Percentiles rank a stretch among this genome's conserved stretches.
phyloP scores from a whole-genome alignment of 441 rosid genomes.

The Adansonia grandidieri region DNA sequence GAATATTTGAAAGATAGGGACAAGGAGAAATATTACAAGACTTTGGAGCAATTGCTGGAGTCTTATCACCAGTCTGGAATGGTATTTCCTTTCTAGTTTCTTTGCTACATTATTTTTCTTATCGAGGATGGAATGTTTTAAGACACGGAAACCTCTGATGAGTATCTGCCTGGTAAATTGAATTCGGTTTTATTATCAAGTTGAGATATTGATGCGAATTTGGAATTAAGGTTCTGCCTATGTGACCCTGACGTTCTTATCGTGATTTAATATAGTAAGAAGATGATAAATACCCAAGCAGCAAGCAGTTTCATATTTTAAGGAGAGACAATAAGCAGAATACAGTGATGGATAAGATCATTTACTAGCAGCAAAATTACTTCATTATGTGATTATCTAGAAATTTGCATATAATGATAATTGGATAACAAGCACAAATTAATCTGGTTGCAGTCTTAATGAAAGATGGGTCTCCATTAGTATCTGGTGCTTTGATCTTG shows the following conservation, averaged over 20 bases:
- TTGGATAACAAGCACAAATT: not conserved
- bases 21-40: slow-evolving; percentile 63
- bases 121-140: not conserved
- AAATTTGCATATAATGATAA: slow-evolving; percentile 3
- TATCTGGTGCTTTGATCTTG: not conserved
- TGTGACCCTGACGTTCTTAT: not conserved
- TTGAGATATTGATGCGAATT: not conserved
- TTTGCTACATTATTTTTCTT: slow-evolving; percentile 14
- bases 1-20: slow-evolving; percentile 70
- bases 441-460: not conserved
- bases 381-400: not conserved
- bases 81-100: slow-evolving; percentile 44
- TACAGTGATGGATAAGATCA: not conserved
- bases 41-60: slow-evolving; percentile 60
- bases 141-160: not conserved
- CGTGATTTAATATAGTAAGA: not conserved
- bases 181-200: not conserved
- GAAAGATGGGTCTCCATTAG: not conserved
- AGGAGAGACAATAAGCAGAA: not conserved
- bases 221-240: not conserved
- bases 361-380: not conserved
- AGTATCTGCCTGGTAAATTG: slow-evolving; percentile 5
- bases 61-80: slow-evolving; percentile 64
- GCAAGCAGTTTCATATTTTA: slow-evolving; percentile 5
- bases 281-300: not conserved